Percentiles rank a stretch among this genome's conserved stretches.
Conservation (phyloP, 106 monocot species). For the Dendrobium huoshanense region DNA sequence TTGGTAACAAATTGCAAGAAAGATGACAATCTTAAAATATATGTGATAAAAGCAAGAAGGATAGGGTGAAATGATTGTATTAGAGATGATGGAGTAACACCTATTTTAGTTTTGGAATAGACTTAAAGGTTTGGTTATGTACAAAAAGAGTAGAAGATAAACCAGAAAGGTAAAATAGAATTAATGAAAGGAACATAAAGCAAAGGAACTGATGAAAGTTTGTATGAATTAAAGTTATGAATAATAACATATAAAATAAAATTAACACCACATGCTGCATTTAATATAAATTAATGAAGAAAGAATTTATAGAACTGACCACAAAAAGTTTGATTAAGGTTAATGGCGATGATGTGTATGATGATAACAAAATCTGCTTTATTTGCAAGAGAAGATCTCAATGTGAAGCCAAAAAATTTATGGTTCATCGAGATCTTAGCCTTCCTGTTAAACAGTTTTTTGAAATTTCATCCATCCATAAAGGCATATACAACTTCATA, state of each 20-base stretch:
- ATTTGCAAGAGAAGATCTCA: neutral
- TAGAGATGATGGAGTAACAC: too few relatives aligned
- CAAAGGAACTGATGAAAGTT: too few relatives aligned
- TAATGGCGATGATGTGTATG: neutral
- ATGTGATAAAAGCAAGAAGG: too few relatives aligned
- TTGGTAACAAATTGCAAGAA: too few relatives aligned
- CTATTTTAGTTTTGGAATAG: too few relatives aligned
- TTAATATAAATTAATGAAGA: neutral
- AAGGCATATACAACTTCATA: neutral
- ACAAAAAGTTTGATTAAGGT: neutral
- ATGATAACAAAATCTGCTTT: neutral
- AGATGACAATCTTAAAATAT: too few relatives aligned
- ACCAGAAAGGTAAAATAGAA: neutral
- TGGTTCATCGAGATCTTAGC: neutral
- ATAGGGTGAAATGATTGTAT: too few relatives aligned
- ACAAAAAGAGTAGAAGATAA: neutral
- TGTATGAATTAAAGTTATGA: too few relatives aligned
- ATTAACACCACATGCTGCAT: neutral
- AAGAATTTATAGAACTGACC: neutral
- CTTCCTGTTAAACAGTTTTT: neutral
- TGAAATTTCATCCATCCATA: neutral
- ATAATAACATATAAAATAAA: neutral
- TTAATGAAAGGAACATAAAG: neutral
- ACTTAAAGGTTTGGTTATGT: too few relatives aligned
- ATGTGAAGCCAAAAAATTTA: neutral